Percentiles rank a stretch among this genome's conserved stretches.
These are phyloP conservation scores for Vigna reflexopilosa DNA, from an alignment of 306 rosid genomes.

Conservation along the genomic window DNA sequence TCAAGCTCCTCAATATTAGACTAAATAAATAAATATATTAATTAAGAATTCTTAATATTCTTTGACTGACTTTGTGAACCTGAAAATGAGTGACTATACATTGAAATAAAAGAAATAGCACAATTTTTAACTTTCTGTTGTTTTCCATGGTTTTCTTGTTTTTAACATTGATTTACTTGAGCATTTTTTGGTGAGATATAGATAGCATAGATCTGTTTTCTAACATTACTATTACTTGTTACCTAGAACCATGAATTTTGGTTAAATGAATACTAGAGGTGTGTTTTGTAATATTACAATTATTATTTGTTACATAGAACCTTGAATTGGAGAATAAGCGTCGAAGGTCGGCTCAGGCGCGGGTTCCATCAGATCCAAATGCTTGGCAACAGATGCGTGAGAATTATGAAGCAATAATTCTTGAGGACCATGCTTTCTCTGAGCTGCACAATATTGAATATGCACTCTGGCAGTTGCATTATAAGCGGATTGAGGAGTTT, in stretches of 20 bases:
- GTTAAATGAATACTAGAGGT: constrained; percentile 9
- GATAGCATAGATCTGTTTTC: not conserved
- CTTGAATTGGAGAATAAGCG: constrained; percentile 80
- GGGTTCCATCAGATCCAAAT: constrained; percentile 92
- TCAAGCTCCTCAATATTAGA: not conserved
- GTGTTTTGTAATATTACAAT: constrained; percentile 14
- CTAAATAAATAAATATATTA: constrained; percentile 19
- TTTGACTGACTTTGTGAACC: not conserved
- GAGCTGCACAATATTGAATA: constrained; percentile 82
- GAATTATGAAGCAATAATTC: constrained; percentile 90
- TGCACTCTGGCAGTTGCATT: constrained; percentile 94
- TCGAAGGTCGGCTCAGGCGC: constrained; percentile 82
- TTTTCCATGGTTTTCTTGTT: not conserved
- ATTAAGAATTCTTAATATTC: not conserved
- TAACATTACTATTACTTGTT: constrained; percentile 31
- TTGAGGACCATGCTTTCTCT: constrained; percentile 85
- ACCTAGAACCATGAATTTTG: constrained; percentile 49
- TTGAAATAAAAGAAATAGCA: not conserved
- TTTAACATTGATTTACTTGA: constrained; percentile 1
- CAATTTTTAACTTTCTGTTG: not conserved
- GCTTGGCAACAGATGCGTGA: constrained; percentile 96
- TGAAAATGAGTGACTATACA: not conserved
- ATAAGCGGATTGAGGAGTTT: constrained; percentile 90
- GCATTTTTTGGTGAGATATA: constrained; percentile 9
- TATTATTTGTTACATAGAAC: constrained; percentile 56